Conservation (phyloP, 768 basidiomycete genomes). For the Coprinellus micaceus region DNA sequence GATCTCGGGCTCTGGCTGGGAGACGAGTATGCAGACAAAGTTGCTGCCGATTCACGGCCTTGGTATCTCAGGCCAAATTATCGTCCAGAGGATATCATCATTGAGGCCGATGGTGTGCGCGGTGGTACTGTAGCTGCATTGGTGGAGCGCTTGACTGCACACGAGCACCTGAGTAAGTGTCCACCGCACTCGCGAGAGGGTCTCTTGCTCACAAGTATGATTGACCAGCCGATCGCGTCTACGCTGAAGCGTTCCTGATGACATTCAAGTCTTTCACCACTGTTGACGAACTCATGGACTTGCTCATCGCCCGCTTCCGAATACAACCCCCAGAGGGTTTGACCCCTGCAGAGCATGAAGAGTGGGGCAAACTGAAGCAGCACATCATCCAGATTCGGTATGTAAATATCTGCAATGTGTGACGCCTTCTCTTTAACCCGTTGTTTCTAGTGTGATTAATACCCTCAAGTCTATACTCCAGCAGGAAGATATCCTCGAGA, state of each 20-base stretch:
- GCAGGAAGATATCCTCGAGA: conserved; percentile 79
- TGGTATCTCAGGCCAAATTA: conserved; percentile 88
- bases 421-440: conserved; percentile 1
- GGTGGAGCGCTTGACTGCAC: conserved; percentile 86
- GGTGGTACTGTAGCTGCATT: conserved; percentile 85
- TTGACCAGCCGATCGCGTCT: conserved; percentile 57
- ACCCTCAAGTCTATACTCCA: conserved; percentile 86
- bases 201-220: conserved; percentile 4
- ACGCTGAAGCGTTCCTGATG: conserved; percentile 88
- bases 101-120: conserved; percentile 82
- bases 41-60: conserved; percentile 49
- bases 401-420: conserved; percentile 18
- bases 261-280: conserved; percentile 95
- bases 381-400: conserved; percentile 85
- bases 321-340: conserved; percentile 72
- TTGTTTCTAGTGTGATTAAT: conserved; percentile 69
- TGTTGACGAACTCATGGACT: conserved; percentile 75
- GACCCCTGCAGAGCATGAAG: conserved; percentile 54
- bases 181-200: neutral
- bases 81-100: conserved; percentile 72
- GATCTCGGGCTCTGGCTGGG: conserved; percentile 75
- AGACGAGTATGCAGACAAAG: conserved; percentile 41
- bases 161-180: conserved; percentile 75
- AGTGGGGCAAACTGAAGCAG: conserved; percentile 86
- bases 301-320: conserved; percentile 76